Percentiles rank a stretch among this genome's conserved stretches.
phyloP scores from a whole-genome alignment of 78 protist species.

The Planoprotostelium fungivorum region DNA sequence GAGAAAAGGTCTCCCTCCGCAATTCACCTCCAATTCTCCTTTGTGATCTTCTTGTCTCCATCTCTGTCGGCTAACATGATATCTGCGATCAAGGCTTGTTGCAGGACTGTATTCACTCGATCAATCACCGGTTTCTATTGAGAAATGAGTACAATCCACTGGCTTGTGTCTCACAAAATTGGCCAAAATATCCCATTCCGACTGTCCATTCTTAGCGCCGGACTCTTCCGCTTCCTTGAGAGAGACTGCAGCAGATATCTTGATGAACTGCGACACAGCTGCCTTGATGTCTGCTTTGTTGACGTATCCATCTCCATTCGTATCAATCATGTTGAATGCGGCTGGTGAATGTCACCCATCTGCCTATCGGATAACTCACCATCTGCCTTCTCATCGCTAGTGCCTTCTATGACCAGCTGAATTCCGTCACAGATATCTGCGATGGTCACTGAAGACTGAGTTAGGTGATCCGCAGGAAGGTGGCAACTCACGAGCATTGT shows the following conservation, averaged over 20 bases:
- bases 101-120: background rate
- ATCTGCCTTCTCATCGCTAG: background rate
- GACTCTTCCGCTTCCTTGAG: background rate
- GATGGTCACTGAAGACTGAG: background rate
- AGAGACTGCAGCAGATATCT: background rate
- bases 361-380: background rate
- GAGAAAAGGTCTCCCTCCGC: background rate
- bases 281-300: background rate
- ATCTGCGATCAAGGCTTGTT: background rate
- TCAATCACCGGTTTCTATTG: background rate
- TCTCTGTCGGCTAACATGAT: background rate
- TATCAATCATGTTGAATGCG: background rate
- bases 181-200: background rate
- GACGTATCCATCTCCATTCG: background rate
- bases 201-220: background rate
- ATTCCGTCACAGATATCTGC: background rate
- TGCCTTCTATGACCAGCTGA: background rate
- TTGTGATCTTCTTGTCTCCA: background rate
- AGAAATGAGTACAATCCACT: too few species aligned
- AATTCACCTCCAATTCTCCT: background rate
- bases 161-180: background rate
- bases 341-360: background rate
- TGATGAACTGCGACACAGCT: background rate
- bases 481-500: background rate
- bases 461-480: background rate